Evolutionary conservation across 1,284 basidiomycete genomes (phyloP).

Genomic region (Ustilago vetiveriae): DNA sequence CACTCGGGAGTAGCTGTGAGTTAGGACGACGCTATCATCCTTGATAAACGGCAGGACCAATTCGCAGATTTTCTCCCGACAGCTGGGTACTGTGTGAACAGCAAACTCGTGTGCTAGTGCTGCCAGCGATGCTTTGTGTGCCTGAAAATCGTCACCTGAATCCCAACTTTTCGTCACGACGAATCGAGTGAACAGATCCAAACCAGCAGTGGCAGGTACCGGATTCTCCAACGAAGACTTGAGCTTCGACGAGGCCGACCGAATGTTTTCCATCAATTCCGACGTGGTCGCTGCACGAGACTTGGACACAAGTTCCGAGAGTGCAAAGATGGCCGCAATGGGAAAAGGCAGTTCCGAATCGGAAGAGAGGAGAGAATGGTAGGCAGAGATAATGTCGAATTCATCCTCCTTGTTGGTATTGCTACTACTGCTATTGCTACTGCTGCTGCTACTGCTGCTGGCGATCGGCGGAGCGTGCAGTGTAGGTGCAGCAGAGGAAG

Average conservation of each 20-base stretch:
- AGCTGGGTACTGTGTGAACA: conserved; percentile 69
- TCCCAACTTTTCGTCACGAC: conserved; percentile 86
- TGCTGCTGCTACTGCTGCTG: no score
- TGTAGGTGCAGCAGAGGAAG: background rate
- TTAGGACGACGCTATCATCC: conserved; percentile 89
- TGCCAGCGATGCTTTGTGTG: conserved; percentile 82
- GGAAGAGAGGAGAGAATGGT: conserved; percentile 50
- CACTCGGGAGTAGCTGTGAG: conserved; percentile 93
- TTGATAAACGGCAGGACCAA: conserved; percentile 90
- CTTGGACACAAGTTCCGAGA: conserved; percentile 79
- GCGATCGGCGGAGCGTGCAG: conserved; percentile 8
- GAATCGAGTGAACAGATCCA: conserved; percentile 87
- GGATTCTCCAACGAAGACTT: conserved; percentile 77
- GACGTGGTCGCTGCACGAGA: conserved; percentile 89
- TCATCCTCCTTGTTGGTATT: conserved; percentile 5
- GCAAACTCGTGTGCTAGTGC: conserved; percentile 81
- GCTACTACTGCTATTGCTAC: background rate
- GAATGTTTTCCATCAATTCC: conserved; percentile 83
- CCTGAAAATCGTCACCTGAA: conserved; percentile 79
- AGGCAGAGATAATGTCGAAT: conserved; percentile 59
- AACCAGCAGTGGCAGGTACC: conserved; percentile 86
- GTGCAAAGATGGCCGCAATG: conserved; percentile 82
- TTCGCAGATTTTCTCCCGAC: conserved; percentile 87
- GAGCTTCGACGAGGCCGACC: conserved; percentile 77
- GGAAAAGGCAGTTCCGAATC: conserved; percentile 79